Base-by-base conservation (phyloP, 2,329 filamentous ascomycete genomes). In the Ploettnerulaceae sp. region DNA sequence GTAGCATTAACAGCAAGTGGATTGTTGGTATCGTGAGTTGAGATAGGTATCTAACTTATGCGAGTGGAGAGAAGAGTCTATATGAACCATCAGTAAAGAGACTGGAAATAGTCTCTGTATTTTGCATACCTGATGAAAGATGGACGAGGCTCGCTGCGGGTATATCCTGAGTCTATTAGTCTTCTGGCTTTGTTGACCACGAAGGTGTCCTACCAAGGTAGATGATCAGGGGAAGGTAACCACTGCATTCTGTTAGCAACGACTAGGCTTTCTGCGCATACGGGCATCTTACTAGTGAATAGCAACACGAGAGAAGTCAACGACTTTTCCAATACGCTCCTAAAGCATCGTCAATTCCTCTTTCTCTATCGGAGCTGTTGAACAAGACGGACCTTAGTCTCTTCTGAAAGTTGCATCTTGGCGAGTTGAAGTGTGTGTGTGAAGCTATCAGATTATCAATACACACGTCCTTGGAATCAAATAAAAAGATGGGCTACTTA, bases 321-420 rank as follows among this genome's bases (percentile, higher is more conserved):
- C 93, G 73, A 97, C 79, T 76, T 90, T 91, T 64, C 87, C 84
- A 71, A 98, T 95, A 76, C 93, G 89, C 84, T 98, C 93, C 91
- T 96, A 61, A 57, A 42, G 20, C 40, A 28, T 22, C 43, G 36
- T 64, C 35, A 62, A 52, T 28, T 39, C 40, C 39, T 43, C 15
- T 5, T 12, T 12, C 7, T 17, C 21, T 11, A 8, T 8, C 26
- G 20, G 21, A 29, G 24, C 17, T 28, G 18, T 6, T 29, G 12
- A 34, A 35, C 34, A 35, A 24, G 26, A 37, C 66, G 57, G 66
- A 95, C 91, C 85, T 97, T 97, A 65, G 90, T 89, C 75, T 98
- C 93, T 72, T 98, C 93, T 41, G 93, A 97, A 58, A 97, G 83
- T 58, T 64, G 62, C 61, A 65, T 63, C 14, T 53, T 61, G 59